Base-by-base conservation (phyloP, 2,329 filamentous ascomycete species). In the Exophiala calicioides region DNA sequence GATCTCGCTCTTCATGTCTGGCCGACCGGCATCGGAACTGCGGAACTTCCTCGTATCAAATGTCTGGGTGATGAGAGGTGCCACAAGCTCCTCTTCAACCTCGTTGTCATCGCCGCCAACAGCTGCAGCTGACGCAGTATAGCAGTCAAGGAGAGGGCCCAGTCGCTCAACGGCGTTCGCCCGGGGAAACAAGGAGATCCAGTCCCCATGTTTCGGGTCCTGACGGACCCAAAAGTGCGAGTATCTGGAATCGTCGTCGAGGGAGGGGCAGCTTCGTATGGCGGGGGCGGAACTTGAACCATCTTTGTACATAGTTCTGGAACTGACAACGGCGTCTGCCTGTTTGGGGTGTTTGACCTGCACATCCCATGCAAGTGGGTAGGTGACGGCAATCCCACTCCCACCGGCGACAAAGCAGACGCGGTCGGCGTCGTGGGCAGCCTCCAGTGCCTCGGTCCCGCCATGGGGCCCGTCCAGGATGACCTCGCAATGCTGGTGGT, bases 391-490 rank as follows among this genome's bases (percentile, higher is more conserved):
- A 33, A 85, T 82, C 4, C 82, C 82, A 20, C 78, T 81, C 0
- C 82, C 82, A 3, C 82, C 81, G 1, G 81, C 81, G 6, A 86
- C 68, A 8, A 85, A 61, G 3, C 85, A 62, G 0, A 75, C 71
- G 0, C 74, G 69, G 29, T 74, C 67, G 12, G 73, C 70, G 10
- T 68, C 65, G 5, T 70, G 68, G 2, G 85, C 68, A 59, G 79
- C 71, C 13, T 75, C 64, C 12, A 81, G 66, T 0, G 80, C 77
- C 54, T 79, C 75, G 0, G 69, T 66, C 7, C 77, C 81, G 29
- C 82, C 82, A 56, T 86, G 85, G 0, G 82, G 82, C 0, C 82
- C 82, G 54, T 86, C 81, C n/a, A 85, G 62, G 5, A 76, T 71
- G 18, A 84, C 68, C 1, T 59, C 55, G 0, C 76, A 67, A 2